Evolutionary conservation across 78 protist genomes (phyloP).

Genomic region (Dictyostelium purpureum): DNA sequence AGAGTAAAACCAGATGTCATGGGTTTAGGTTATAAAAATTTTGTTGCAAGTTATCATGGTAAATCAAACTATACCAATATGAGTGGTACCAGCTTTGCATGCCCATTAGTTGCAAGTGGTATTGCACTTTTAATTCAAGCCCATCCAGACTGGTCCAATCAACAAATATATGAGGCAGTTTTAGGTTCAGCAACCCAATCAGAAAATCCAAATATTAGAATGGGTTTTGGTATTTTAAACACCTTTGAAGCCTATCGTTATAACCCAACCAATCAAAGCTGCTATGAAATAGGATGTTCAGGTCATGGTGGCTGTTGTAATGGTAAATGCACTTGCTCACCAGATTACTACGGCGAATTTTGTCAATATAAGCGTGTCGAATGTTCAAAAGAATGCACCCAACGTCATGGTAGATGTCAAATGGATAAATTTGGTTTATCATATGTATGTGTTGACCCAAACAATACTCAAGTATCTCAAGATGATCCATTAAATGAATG

Average conservation of each 20-base stretch:
- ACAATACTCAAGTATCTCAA: neutral
- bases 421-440: slow-evolving; percentile 20
- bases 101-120: slow-evolving; percentile 73
- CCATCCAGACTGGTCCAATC: slow-evolving; percentile 50
- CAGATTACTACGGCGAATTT: slow-evolving; percentile 24
- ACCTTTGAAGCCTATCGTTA: slow-evolving; percentile 17
- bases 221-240: slow-evolving; percentile 54
- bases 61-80: slow-evolving; percentile 13
- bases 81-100: slow-evolving; percentile 73
- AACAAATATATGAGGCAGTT: slow-evolving; percentile 46
- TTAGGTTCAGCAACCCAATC: neutral
- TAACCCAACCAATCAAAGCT: neutral
- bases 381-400: slow-evolving; percentile 12
- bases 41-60: slow-evolving; percentile 11
- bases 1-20: slow-evolving; percentile 76
- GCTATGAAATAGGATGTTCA: neutral
- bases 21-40: slow-evolving; percentile 37
- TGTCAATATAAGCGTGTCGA: slow-evolving; percentile 15
- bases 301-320: slow-evolving; percentile 69
- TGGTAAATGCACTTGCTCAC: slow-evolving; percentile 44
- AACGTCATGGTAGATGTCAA: slow-evolving; percentile 48
- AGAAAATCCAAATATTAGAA: neutral
- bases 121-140: slow-evolving; percentile 65
- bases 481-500: neutral
- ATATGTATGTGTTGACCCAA: neutral